Evolutionary conservation across 257 asterid species (phyloP), one percentile per base, ranked within the genome.

Genomic region (Solanum virginianum): DNA sequence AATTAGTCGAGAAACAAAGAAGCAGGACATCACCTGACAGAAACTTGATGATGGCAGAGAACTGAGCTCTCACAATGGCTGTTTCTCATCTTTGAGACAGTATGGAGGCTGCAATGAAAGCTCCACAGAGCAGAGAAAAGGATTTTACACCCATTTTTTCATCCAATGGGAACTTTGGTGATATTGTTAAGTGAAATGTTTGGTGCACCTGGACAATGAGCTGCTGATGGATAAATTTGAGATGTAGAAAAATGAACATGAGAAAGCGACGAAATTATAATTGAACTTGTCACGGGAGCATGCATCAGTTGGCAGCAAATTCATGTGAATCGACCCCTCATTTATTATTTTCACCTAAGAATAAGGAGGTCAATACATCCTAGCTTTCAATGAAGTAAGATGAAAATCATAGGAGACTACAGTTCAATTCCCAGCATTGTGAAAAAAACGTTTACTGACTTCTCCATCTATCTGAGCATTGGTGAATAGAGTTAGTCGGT

Each of bases 121-220:
- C 87, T 59, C 92, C 90, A 26, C 95, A 93, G 87, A 95, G 95
- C 91, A 95, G 89, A 89, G 81, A 84, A 66, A 91, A 87, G 79
- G 99, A 96, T 89, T 90, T 91, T 72, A 88, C 89, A n/a, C 89
- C 93, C 0, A 89, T 95, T 91, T 96, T 96, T 84, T 97, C 99
- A 51, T 86, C 90, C 8, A 53, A 65, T 54, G 89, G 86, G 10
- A 93, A 89, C 83, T 86, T 94, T 74, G 32, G 91, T 8, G 92
- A 94, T 88, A 85, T 94, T 84, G 80, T 18, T 3, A 14, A 17
- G 77, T 16, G 77, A 9, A 9, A 69, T 69, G 77, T 69, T 36
- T 69, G 53, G 77, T 74, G 22, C 60, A 47, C 43, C n/a, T 49
- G 43, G 15, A 24, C 41, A 74, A 7, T 74, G 81, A 74, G 81